Percentiles rank a stretch among this genome's conserved stretches.
phyloP scores from a whole-genome alignment of 2,329 filamentous ascomycete species.

The Botrytis hyacinthi region DNA sequence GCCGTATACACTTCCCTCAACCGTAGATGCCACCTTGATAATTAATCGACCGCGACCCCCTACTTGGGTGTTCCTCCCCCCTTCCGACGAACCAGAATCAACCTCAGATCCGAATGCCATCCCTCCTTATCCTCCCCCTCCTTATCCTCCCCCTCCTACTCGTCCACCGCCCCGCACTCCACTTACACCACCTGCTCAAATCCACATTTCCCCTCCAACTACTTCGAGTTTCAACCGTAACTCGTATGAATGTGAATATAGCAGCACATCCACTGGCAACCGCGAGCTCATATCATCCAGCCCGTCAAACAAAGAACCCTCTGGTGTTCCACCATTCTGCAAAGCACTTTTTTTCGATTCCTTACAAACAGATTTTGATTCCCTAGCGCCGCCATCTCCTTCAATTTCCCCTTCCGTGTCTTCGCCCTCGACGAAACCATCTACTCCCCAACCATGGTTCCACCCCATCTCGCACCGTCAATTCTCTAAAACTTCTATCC shows the following conservation, averaged over 20 bases:
- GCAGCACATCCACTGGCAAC: neutral
- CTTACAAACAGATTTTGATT: neutral
- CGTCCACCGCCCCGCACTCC: neutral
- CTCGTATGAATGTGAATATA: neutral
- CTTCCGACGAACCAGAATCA: neutral
- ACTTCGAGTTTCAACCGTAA: neutral
- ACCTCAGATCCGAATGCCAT: neutral
- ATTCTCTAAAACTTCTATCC: neutral
- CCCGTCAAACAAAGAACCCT: neutral
- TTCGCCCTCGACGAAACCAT: neutral
- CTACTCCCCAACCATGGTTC: neutral
- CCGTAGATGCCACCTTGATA: neutral
- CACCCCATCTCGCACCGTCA: constrained; percentile 1
- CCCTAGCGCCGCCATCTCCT: neutral
- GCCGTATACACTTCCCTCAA: neutral
- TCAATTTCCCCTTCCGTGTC: neutral
- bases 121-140: neutral
- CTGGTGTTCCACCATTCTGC: neutral
- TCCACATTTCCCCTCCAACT: neutral
- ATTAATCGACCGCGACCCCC: constrained; percentile 7
- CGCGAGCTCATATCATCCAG: neutral
- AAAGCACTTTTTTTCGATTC: neutral
- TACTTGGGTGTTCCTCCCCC: constrained; percentile 7
- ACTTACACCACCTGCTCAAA: neutral
- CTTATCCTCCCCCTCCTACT: neutral